Evolutionary conservation across 2,329 filamentous ascomycete species (phyloP), one percentile per base, ranked within the genome.

Genomic region (Calonectria naviculata): DNA sequence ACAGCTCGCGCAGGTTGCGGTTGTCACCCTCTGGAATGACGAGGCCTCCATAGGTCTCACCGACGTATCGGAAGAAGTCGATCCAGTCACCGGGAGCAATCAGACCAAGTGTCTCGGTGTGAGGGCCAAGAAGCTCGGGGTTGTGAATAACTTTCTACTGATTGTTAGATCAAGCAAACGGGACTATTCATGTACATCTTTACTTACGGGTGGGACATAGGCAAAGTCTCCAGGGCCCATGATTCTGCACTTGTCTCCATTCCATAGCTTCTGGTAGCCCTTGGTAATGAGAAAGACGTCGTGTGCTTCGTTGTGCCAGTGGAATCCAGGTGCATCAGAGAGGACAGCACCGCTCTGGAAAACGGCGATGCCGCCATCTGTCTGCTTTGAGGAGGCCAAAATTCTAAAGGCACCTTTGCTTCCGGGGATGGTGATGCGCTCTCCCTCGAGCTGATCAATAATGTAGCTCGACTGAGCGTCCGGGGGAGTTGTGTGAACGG

Each of bases 51-150:
- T 87, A 90, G 0, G 86, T 82, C 77, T 91, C 89, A 31, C 85
- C 85, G 9, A 91, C 85, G 76, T 89, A 87, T 61, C 89, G 85
- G 81, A 91, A 91, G 81, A 91, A 91, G 74, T 91, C 88, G 31
- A 89, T 82, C 89, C 89, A 91, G 75, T 89, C 88, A 6, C 88
- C 89, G 0, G 89, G 89, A 0, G 87, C 87, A 31, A 91, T 87
- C 4, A 91, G 79, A 17, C 89, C 88, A 1, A 88, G 80, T 24
- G 85, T 85, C 72, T 91, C 89, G 2, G 88, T 88, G 71, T 90
- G 87, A 0, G 87, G 84, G 1, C 88, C 88, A 1, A 89, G 80
- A 29, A 89, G 81, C 67, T 90, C 86, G 5, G 89, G 89, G 73
- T 89, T 89, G 76, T 91, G 89, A 54, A 90, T 82, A 10, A 87